Conservation (phyloP, 805 yeast species). For the Ogataea minuta region DNA sequence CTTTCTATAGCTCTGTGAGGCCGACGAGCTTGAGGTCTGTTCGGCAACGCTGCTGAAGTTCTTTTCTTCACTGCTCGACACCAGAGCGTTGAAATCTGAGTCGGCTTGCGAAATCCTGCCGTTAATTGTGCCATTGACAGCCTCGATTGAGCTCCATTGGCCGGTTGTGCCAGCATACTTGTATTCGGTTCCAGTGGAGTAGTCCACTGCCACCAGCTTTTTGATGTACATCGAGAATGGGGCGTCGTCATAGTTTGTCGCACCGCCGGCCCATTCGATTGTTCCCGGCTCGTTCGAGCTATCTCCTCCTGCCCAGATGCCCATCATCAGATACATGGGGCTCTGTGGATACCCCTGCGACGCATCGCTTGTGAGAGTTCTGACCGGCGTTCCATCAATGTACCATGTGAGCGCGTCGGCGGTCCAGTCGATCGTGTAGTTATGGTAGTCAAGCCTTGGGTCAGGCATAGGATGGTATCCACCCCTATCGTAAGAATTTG, state of each 20-base stretch:
- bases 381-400: conserved; percentile 64
- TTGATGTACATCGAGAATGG: conserved; percentile 70
- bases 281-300: conserved; percentile 62
- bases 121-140: conserved; percentile 56
- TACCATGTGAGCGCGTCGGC: conserved; percentile 64
- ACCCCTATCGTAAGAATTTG: conserved; percentile 78
- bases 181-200: conserved; percentile 62
- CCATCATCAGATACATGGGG: conserved; percentile 74
- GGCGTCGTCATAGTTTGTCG: conserved; percentile 58
- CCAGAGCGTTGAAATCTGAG: conserved; percentile 40
- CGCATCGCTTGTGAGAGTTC: conserved; percentile 56
- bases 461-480: conserved; percentile 56
- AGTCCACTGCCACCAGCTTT: conserved; percentile 61
- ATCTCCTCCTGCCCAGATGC: conserved; percentile 86
- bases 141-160: conserved; percentile 55
- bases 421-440: conserved; percentile 85
- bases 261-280: conserved; percentile 82
- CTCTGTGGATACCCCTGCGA: conserved; percentile 82
- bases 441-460: conserved; percentile 64
- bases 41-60: conserved; percentile 4
- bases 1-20: background rate
- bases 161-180: conserved; percentile 56
- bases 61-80: conserved; percentile 26
- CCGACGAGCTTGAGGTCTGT: conserved; percentile 7
- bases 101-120: conserved; percentile 54